These are phyloP conservation scores for Metschnikowia proteae DNA, from an alignment of 805 yeast species.

Conservation along the genomic window DNA sequence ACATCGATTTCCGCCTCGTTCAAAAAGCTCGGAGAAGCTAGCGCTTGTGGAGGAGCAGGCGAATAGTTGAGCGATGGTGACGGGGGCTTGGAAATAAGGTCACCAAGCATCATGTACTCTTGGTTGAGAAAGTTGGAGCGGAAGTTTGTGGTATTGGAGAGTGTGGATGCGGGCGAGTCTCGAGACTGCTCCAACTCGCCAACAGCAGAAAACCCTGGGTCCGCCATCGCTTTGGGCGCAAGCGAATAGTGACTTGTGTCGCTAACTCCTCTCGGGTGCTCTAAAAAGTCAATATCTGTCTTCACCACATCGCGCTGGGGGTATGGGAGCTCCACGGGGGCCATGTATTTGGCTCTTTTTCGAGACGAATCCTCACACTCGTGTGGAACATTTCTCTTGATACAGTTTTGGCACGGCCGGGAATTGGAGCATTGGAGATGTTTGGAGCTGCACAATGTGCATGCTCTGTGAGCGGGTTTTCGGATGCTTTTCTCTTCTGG, in stretches of 20 bases:
- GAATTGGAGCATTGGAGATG: conserved; percentile 69
- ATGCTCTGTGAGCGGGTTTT: conserved; percentile 65
- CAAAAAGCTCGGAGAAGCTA: conserved; percentile 13
- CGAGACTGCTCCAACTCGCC: neutral
- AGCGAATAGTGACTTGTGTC: neutral
- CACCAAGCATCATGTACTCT: conserved; percentile 50
- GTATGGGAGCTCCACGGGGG: conserved; percentile 2
- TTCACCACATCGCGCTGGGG: neutral
- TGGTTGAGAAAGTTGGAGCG: conserved; percentile 47
- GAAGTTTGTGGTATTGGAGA: conserved; percentile 22
- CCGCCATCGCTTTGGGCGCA: neutral
- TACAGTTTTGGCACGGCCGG: conserved; percentile 71
- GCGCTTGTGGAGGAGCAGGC: conserved; percentile 7
- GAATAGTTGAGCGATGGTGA: conserved; percentile 35
- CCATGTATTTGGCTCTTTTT: conserved; percentile 44
- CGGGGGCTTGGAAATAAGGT: conserved; percentile 42
- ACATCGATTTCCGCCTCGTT: conserved; percentile 11
- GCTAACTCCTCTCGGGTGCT: neutral
- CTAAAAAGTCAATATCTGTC: neutral
- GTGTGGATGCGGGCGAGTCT: conserved; percentile 13
- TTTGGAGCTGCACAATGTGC: conserved; percentile 67
- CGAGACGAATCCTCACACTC: conserved; percentile 58
- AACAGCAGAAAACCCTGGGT: neutral
- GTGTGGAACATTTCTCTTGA: conserved; percentile 54
- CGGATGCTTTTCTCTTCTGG: conserved; percentile 50